These are phyloP conservation scores for Crataegus laevigata DNA, from an alignment of 306 rosid genomes.

Conservation along the genomic window DNA sequence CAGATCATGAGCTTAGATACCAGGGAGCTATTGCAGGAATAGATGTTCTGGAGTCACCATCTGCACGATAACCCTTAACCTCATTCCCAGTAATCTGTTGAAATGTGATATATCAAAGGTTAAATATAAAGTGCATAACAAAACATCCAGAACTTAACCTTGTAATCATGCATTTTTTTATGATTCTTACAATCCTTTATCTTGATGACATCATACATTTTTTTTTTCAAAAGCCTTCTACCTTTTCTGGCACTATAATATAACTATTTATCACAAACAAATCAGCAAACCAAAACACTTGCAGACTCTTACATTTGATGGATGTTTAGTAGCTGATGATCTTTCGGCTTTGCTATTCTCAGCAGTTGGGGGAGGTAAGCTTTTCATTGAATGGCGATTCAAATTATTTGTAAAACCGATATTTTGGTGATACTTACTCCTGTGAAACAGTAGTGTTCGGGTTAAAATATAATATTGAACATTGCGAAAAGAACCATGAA, in stretches of 20 bases:
- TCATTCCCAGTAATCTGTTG: slow-evolving; percentile 40
- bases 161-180: neutral
- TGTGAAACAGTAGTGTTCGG: slow-evolving; percentile 39
- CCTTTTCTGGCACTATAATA: neutral
- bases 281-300: neutral
- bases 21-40: slow-evolving; percentile 57
- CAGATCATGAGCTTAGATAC: slow-evolving; percentile 27
- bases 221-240: neutral
- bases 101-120: slow-evolving; percentile 2
- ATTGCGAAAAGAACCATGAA: neutral
- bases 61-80: slow-evolving; percentile 49
- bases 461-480: neutral
- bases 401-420: slow-evolving; percentile 59
- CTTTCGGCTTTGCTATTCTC: slow-evolving; percentile 31
- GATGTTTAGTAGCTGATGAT: slow-evolving; percentile 33
- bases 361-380: slow-evolving; percentile 66
- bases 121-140: neutral
- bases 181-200: too few relatives aligned
- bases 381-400: slow-evolving; percentile 57
- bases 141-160: neutral
- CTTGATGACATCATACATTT: too few relatives aligned
- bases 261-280: neutral
- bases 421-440: slow-evolving; percentile 75
- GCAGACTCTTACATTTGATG: slow-evolving; percentile 47
- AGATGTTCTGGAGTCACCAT: slow-evolving; percentile 44